These are phyloP conservation scores for Pichia inconspicua DNA, from an alignment of 1,139 yeast species.

Conservation along the genomic window DNA sequence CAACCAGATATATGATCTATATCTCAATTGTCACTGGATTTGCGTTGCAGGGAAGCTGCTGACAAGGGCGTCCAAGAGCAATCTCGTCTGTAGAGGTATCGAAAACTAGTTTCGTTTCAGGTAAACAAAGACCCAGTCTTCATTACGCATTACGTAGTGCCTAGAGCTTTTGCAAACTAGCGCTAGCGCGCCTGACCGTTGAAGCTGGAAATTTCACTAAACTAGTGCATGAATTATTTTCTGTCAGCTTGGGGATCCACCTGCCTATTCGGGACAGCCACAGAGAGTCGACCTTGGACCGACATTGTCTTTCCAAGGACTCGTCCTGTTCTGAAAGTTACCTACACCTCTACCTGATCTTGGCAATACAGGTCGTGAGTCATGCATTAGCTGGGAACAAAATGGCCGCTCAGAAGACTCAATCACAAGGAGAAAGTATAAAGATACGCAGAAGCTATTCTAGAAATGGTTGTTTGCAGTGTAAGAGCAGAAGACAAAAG, in stretches of 20 bases:
- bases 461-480: conserved; percentile 56
- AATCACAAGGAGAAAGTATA: not conserved
- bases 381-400: not conserved
- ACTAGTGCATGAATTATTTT: too few species aligned
- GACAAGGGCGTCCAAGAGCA: not conserved
- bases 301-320: too few species aligned
- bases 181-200: too few species aligned
- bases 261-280: not conserved
- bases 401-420: not conserved
- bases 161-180: too few species aligned
- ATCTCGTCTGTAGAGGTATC: not conserved
- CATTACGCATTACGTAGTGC: too few species aligned
- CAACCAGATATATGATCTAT: not conserved
- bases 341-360: too few species aligned
- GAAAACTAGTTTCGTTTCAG: too few species aligned
- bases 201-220: too few species aligned
- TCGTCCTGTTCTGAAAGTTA: too few species aligned
- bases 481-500: conserved; percentile 56
- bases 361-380: too few species aligned
- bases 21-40: not conserved
- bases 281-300: too few species aligned
- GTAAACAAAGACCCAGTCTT: not conserved
- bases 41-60: not conserved
- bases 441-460: conserved; percentile 44
- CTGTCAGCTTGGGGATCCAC: too few species aligned